Conservation (phyloP, 1,284 basidiomycete genomes). For the Trametes hirsuta region DNA sequence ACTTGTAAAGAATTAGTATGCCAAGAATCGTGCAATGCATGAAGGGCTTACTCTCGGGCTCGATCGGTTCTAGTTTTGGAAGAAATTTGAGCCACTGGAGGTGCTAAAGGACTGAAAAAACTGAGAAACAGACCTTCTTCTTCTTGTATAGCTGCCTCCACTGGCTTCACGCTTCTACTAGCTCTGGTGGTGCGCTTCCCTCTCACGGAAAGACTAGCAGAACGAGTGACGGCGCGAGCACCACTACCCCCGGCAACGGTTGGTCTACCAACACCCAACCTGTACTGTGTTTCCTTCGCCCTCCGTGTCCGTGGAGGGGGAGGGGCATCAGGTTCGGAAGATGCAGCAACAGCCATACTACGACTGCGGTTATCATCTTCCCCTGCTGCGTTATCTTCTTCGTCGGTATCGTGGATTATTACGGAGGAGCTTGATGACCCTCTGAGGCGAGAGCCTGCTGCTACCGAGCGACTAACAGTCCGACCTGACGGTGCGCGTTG, state of each 20-base stretch:
- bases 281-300: constrained; percentile 69
- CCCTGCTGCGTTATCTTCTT: constrained; percentile 40
- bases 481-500: constrained; percentile 35
- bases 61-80: constrained; percentile 37
- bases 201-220: constrained; percentile 48
- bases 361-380: background rate
- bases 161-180: constrained; percentile 52
- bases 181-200: constrained; percentile 50
- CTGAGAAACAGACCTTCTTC: constrained; percentile 45
- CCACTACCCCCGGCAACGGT: constrained; percentile 62
- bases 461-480: constrained; percentile 37
- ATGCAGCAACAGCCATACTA: constrained; percentile 7
- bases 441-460: constrained; percentile 36
- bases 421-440: constrained; percentile 46
- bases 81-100: constrained; percentile 4
- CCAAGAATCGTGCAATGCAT: background rate
- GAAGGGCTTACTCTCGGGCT: constrained; percentile 11
- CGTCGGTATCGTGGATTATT: constrained; percentile 53
- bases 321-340: constrained; percentile 14
- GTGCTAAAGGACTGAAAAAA: background rate
- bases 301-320: constrained; percentile 56
- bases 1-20: constrained; percentile 9
- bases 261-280: constrained; percentile 74
- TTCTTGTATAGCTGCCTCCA: constrained; percentile 60
- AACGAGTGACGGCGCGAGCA: constrained; percentile 63